These are phyloP conservation scores for Colletotrichum spaethianum DNA, from an alignment of 2,329 filamentous ascomycete species.

Conservation along the genomic window DNA sequence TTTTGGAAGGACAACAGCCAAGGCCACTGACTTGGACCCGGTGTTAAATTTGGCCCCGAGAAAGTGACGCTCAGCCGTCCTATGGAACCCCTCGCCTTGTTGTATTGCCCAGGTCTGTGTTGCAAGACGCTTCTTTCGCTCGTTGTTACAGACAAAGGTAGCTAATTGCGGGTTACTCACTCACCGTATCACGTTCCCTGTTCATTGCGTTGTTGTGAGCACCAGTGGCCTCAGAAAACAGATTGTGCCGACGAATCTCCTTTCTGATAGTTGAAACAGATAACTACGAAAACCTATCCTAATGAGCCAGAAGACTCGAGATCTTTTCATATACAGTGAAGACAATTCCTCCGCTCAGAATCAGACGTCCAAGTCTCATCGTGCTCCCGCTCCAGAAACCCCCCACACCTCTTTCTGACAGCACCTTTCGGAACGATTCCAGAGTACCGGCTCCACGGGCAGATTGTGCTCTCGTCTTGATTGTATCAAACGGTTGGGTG, in stretches of 20 bases:
- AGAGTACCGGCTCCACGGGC: conserved; percentile 69
- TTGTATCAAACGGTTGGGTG: conserved; percentile 74
- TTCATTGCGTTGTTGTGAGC: not conserved
- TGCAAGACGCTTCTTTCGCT: not conserved
- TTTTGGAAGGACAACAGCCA: not conserved
- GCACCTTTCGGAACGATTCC: conserved; percentile 69
- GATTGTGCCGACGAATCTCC: no score
- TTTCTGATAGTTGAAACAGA: not conserved
- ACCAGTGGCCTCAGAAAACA: not conserved
- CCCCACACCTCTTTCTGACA: conserved; percentile 69
- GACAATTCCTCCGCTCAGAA: conserved; percentile 77
- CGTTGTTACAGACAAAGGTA: no score
- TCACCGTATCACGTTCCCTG: not conserved
- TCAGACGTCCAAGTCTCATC: conserved; percentile 75
- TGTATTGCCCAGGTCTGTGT: not conserved
- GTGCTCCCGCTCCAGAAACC: conserved; percentile 78
- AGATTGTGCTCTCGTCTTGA: conserved; percentile 75
- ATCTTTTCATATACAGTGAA: conserved; percentile 75
- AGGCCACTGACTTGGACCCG: not conserved
- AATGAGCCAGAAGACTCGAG: conserved; percentile 56
- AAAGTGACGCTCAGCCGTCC: not conserved
- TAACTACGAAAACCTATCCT: not conserved
- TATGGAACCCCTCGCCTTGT: not conserved
- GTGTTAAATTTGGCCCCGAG: not conserved
- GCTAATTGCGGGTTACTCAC: not conserved